Evolutionary conservation across 2,329 filamentous ascomycete species (phyloP).

Genomic region (Aspergillus sp.): DNA sequence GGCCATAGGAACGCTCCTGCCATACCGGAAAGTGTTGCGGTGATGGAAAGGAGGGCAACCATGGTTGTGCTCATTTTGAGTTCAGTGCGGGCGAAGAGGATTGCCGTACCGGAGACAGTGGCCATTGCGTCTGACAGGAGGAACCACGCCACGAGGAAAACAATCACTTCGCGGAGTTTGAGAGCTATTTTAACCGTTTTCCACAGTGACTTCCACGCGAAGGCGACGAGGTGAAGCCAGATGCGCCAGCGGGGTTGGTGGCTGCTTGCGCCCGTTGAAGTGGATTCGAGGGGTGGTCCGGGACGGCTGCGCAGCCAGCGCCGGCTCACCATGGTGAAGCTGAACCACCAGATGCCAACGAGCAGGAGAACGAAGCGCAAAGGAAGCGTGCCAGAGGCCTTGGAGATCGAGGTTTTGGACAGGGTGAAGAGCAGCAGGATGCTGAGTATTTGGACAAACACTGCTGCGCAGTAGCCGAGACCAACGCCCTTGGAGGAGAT

Average conservation of each 20-base stretch:
- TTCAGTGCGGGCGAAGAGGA: slow-evolving; percentile 87
- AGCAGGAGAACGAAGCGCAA: slow-evolving; percentile 79
- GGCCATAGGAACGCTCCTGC: slow-evolving; percentile 84
- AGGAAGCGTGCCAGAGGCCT: slow-evolving; percentile 73
- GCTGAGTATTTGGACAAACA: slow-evolving; percentile 77
- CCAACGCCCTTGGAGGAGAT: slow-evolving; percentile 88
- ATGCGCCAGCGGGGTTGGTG: slow-evolving; percentile 39
- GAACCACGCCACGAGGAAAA: slow-evolving; percentile 88
- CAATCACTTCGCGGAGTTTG: slow-evolving; percentile 69
- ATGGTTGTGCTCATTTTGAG: slow-evolving; percentile 80
- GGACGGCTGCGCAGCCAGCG: slow-evolving; percentile 80
- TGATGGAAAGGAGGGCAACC: slow-evolving; percentile 83
- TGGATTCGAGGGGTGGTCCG: slow-evolving; percentile 64
- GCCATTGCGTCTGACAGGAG: slow-evolving; percentile 86
- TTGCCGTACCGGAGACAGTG: slow-evolving; percentile 85
- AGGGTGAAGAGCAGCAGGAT: slow-evolving; percentile 69
- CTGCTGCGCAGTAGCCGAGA: slow-evolving; percentile 80
- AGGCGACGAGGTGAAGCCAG: slow-evolving; percentile 69
- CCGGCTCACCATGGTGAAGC: slow-evolving; percentile 80
- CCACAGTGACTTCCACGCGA: slow-evolving; percentile 80
- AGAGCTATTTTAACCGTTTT: slow-evolving; percentile 72
- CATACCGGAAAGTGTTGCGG: slow-evolving; percentile 78
- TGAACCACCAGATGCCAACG: slow-evolving; percentile 83
- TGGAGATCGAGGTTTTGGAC: slow-evolving; percentile 39
- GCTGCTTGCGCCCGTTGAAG: slow-evolving; percentile 13